Base-by-base conservation (phyloP, 2,329 filamentous ascomycete genomes). In the Rachicladosporium sp. region DNA sequence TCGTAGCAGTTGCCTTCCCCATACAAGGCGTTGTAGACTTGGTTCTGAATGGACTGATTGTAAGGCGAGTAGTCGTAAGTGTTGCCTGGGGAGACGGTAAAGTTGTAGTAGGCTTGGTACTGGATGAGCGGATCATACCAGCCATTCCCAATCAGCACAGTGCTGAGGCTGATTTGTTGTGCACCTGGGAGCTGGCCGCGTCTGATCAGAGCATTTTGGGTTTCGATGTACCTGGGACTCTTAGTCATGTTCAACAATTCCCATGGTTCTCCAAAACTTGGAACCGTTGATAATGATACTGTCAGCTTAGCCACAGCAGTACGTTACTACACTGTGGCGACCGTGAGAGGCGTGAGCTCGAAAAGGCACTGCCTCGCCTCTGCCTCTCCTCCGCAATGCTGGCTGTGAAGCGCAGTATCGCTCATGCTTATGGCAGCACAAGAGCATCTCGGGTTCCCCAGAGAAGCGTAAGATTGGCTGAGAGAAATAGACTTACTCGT, bases 1-100 rank as follows among this genome's bases (percentile, higher is more conserved):
- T 78, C 74, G 19, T 72, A 55, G 54, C 76, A 80, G 54, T 78
- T 78, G 27, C 75, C 75, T 2, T 62, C 50, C 1, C 74, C 75
- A 51, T 76, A 79, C 27, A 78, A 52, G 47, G 70, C 71, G 58
- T 78, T 75, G 61, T 73, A 74, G 56, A 75, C 66, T 51, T 68
- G 58, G 0, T 60, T 60, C 40, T 70, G 62, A 23, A 68, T 56
- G 2, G 67, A 64, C 7, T 58, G 63, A 52, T 71, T 73, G 58
- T 61, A 73, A 2, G 70, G 70, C 1, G 59, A 54, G 48, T 68
- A 70, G 47, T 73, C 69, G 51, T 76, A 76, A 0, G 72, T 71
- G 54, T 75, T 75, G 7, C 71, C 71, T 0, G 71, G 71, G 36
- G 44, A 68, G 10, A 74, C 66, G 7, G 71, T 68, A 50, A 65